phyloP scores from a whole-genome alignment of 805 yeast species.

The Teunomyces barrocoloradensis region DNA sequence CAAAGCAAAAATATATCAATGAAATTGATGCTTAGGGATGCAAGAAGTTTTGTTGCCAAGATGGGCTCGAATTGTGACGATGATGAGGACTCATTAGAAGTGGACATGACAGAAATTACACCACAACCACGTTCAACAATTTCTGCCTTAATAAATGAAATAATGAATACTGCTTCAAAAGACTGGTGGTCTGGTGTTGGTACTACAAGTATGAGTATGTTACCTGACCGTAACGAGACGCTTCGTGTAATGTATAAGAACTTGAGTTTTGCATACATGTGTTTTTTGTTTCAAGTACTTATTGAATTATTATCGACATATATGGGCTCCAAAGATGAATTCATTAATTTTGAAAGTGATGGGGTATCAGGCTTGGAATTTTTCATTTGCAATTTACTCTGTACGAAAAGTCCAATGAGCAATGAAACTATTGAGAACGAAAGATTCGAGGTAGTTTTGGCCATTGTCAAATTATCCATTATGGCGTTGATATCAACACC shows the following conservation, averaged over 20 bases:
- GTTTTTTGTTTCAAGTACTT: constrained; percentile 64
- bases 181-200: constrained; percentile 12
- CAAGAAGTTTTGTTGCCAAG: too few relatives aligned
- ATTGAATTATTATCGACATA: constrained; percentile 76
- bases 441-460: background rate
- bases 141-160: constrained; percentile 18
- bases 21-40: too few relatives aligned
- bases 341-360: constrained; percentile 67
- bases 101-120: background rate
- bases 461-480: background rate
- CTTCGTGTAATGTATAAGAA: constrained; percentile 7
- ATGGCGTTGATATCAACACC: background rate
- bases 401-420: background rate
- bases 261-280: constrained; percentile 56
- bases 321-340: constrained; percentile 76
- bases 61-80: too few relatives aligned
- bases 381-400: background rate
- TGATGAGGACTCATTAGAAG: too few relatives aligned
- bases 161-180: constrained; percentile 2
- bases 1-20: too few relatives aligned
- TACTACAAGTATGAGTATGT: background rate
- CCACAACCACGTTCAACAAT: background rate
- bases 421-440: too few relatives aligned
- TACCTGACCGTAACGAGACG: background rate
- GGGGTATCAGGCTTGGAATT: constrained; percentile 27